phyloP scores from a whole-genome alignment of 2,329 filamentous ascomycete species.

The Elsinoe necatrix region DNA sequence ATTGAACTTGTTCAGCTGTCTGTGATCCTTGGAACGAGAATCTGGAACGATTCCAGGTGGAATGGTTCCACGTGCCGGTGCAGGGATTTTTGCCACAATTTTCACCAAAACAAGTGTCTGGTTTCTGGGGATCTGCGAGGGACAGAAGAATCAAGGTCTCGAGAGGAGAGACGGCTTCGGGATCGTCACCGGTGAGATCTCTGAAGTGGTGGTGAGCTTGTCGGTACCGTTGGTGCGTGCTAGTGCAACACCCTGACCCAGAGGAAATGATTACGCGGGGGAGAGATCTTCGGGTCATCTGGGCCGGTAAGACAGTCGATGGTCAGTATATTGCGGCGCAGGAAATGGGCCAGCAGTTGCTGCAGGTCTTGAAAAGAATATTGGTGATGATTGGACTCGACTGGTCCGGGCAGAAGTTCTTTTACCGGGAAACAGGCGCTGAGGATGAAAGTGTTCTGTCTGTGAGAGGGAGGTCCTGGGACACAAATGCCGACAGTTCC shows the following conservation, averaged over 20 bases:
- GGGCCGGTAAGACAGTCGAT: background rate
- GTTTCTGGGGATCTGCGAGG: background rate
- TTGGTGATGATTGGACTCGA: background rate
- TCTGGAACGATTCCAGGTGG: background rate
- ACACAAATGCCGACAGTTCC: background rate
- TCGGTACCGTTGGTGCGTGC: background rate
- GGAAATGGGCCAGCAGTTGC: background rate
- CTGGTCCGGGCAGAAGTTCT: background rate
- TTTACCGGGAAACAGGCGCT: background rate
- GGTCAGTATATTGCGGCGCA: constrained; percentile 5
- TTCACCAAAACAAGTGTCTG: background rate
- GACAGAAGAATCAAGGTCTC: background rate
- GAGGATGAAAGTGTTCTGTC: background rate
- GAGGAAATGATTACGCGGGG: background rate
- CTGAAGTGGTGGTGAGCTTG: constrained; percentile 4
- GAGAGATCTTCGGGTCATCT: background rate
- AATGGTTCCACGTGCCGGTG: constrained; percentile 1
- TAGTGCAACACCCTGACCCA: background rate
- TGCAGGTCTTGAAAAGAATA: background rate
- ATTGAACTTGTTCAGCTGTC: background rate
- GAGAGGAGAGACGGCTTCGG: background rate
- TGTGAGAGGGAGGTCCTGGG: background rate
- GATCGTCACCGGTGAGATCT: background rate
- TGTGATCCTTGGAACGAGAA: background rate
- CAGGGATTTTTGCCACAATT: constrained; percentile 2